phyloP scores from a whole-genome alignment of 179 eudicot species.

The Dionaea muscipula region DNA sequence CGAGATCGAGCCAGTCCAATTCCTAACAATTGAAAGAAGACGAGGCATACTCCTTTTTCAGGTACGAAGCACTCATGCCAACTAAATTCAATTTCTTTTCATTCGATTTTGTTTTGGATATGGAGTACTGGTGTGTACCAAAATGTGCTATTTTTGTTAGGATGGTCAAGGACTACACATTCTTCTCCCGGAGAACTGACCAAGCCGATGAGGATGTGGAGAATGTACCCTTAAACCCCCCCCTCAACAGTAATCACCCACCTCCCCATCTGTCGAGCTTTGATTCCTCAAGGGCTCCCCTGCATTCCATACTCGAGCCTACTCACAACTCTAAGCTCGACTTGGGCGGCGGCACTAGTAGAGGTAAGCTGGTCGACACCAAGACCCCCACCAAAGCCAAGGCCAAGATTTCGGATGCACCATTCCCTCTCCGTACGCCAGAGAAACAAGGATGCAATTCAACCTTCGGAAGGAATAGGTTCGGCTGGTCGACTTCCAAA shows the following conservation, averaged over 20 bases:
- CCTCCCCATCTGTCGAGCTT: conserved; percentile 14
- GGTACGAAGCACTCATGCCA: too few species aligned
- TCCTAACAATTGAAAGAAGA: too few species aligned
- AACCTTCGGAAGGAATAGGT: conserved; percentile 27
- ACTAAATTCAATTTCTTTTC: too few species aligned
- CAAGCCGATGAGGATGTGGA: conserved; percentile 45
- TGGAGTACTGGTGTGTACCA: too few species aligned
- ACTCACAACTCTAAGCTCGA: conserved; percentile 16
- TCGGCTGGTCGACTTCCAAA: conserved; percentile 41
- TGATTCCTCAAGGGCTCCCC: conserved; percentile 37
- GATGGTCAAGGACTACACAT: conserved; percentile 61
- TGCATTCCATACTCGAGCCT: conserved; percentile 41
- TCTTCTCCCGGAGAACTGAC: conserved; percentile 38
- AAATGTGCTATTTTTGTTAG: conserved; percentile 16
- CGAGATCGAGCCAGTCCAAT: too few species aligned
- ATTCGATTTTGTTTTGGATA: too few species aligned
- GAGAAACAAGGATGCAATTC: conserved; percentile 44
- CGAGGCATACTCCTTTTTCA: too few species aligned
- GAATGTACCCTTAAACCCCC: conserved; percentile 58
- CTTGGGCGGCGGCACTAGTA: conserved; percentile 26
- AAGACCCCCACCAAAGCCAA: conserved; percentile 67
- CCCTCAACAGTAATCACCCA: conserved; percentile 26
- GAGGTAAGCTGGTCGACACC: conserved; percentile 26
- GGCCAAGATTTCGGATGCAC: conserved; percentile 17
- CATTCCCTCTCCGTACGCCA: conserved; percentile 43